These are phyloP conservation scores for Botrytis sinoallii DNA, from an alignment of 2,329 filamentous ascomycete species.

Conservation along the genomic window DNA sequence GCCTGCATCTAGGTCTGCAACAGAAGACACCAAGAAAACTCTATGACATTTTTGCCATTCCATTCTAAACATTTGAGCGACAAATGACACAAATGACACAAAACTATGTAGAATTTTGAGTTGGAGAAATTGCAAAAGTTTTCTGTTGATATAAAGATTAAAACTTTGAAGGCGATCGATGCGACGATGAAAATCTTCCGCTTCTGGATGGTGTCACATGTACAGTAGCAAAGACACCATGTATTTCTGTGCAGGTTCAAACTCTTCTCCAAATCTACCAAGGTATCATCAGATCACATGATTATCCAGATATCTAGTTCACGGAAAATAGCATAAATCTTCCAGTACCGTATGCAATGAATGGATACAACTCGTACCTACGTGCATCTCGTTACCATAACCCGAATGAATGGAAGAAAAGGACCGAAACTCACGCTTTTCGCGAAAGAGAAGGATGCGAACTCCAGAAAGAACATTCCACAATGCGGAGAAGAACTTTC, in stretches of 20 bases:
- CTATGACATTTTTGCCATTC: background rate
- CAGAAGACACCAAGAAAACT: constrained; percentile 5
- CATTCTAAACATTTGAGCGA: background rate
- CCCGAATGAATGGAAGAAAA: background rate
- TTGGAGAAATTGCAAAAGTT: background rate
- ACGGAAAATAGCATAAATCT: background rate
- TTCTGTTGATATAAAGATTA: background rate
- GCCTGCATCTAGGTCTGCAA: background rate
- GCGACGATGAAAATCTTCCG: background rate
- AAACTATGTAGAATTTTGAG: background rate
- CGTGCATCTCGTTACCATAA: background rate
- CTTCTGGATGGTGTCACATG: background rate
- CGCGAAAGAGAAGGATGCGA: background rate
- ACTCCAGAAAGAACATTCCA: background rate
- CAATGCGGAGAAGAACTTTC: constrained; percentile 4
- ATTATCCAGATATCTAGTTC: background rate
- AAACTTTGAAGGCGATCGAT: background rate
- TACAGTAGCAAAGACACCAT: background rate
- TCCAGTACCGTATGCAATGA: background rate
- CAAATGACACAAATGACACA: background rate
- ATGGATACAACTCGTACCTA: background rate
- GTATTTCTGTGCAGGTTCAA: background rate
- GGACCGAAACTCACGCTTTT: background rate
- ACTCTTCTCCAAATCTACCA: background rate
- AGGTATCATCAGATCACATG: background rate